Percentiles rank a stretch among this genome's conserved stretches.
These are phyloP conservation scores for Metarhizium guizhouense DNA, from an alignment of 2,329 filamentous ascomycete genomes.

Conservation along the genomic window DNA sequence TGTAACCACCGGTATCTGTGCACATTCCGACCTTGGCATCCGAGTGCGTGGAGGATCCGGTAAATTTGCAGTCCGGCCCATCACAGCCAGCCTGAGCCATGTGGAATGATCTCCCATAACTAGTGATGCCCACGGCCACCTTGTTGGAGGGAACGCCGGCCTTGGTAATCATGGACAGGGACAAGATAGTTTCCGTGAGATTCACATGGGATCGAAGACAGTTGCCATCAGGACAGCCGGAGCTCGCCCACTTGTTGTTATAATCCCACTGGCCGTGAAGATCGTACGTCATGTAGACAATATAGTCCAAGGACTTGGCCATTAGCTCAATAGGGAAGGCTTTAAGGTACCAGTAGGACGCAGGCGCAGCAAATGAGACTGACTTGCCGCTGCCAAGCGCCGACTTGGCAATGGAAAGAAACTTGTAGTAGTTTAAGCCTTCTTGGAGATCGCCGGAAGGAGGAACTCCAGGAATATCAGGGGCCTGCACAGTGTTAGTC, in stretches of 20 bases:
- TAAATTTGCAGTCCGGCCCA: background rate
- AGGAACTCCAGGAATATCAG: slow-evolving; percentile 20
- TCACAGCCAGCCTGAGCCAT: background rate
- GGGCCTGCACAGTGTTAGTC: slow-evolving; percentile 1
- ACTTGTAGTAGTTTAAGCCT: slow-evolving; percentile 9
- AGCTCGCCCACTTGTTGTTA: slow-evolving; percentile 15
- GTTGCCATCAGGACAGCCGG: slow-evolving; percentile 20
- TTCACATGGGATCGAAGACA: slow-evolving; percentile 28
- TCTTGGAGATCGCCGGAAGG: slow-evolving; percentile 9
- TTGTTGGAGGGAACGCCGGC: background rate
- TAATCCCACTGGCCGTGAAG: slow-evolving; percentile 25
- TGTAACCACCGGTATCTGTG: slow-evolving; percentile 17
- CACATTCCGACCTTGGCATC: slow-evolving; percentile 9
- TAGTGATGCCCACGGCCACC: background rate
- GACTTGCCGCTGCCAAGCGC: slow-evolving; percentile 12
- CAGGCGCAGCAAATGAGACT: slow-evolving; percentile 20
- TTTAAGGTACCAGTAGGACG: slow-evolving; percentile 21
- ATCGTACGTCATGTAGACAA: slow-evolving; percentile 28
- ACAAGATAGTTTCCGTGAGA: slow-evolving; percentile 21
- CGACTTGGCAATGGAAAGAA: slow-evolving; percentile 6
- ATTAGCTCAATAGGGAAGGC: slow-evolving; percentile 20
- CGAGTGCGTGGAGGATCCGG: background rate
- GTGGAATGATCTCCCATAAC: background rate
- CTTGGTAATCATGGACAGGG: slow-evolving; percentile 18
- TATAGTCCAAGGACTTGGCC: slow-evolving; percentile 19